These are phyloP conservation scores for Nothomitra cinnamomea DNA, from an alignment of 2,329 filamentous ascomycete genomes.

Conservation along the genomic window DNA sequence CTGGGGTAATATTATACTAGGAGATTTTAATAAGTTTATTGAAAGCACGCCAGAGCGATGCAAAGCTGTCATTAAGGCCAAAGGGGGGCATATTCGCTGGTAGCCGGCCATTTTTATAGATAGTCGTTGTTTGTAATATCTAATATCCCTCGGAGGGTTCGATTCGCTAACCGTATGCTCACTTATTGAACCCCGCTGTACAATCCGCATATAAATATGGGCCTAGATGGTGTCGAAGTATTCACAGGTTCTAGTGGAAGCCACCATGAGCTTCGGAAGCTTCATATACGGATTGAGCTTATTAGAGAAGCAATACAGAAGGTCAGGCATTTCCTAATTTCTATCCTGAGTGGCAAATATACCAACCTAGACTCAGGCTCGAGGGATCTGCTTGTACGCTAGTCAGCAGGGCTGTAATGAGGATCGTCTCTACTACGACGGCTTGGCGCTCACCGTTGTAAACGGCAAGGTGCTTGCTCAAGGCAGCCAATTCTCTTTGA, in stretches of 20 bases:
- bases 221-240: conserved; percentile 55
- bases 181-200: too few species aligned
- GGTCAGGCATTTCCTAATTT: conserved; percentile 26
- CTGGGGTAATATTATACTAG: too few species aligned
- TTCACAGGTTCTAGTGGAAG: conserved; percentile 53
- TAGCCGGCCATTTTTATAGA: too few species aligned
- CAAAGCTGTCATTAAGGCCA: too few species aligned
- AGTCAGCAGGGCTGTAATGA: conserved; percentile 44
- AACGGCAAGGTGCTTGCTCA: conserved; percentile 48
- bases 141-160: too few species aligned
- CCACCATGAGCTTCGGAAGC: conserved; percentile 52
- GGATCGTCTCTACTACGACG: conserved; percentile 45
- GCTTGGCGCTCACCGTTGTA: conserved; percentile 44
- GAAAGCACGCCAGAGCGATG: too few species aligned
- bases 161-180: too few species aligned
- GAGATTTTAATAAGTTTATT: too few species aligned
- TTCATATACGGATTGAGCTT: conserved; percentile 43
- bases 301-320: conserved; percentile 50
- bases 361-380: conserved; percentile 16
- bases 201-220: conserved; percentile 39
- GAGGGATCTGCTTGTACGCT: conserved; percentile 38
- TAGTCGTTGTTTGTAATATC: too few species aligned
- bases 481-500: conserved; percentile 45
- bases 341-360: background rate
- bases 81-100: too few species aligned